These are phyloP conservation scores for Rhamnella rubrinervis DNA, from an alignment of 331 rosid genomes.

Conservation along the genomic window DNA sequence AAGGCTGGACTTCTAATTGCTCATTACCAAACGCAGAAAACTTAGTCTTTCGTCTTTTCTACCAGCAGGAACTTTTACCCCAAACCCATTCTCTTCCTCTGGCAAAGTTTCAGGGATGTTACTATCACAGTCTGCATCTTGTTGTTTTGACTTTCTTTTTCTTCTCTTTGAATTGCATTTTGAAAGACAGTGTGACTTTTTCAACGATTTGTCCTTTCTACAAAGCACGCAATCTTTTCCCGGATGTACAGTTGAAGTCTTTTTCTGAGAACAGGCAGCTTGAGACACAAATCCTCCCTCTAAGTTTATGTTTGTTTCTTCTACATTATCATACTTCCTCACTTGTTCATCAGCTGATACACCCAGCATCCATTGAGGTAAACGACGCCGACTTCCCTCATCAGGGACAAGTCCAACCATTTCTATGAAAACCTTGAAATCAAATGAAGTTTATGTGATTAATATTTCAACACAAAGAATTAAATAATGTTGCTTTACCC, in stretches of 20 bases:
- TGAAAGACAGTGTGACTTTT: constrained; percentile 25
- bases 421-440: not conserved
- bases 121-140: constrained; percentile 24
- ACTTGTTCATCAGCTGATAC: constrained; percentile 32
- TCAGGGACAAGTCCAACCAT: constrained; percentile 33
- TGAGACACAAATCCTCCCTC: constrained; percentile 24
- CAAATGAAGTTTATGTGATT: not conserved
- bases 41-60: constrained; percentile 26
- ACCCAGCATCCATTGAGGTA: constrained; percentile 79
- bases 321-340: constrained; percentile 33
- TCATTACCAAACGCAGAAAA: constrained; percentile 20
- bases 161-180: constrained; percentile 38
- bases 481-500: no score
- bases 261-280: constrained; percentile 14
- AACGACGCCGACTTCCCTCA: constrained; percentile 56
- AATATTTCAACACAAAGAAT: not conserved
- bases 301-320: constrained; percentile 21
- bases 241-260: constrained; percentile 10
- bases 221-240: constrained; percentile 19
- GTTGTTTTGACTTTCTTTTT: constrained; percentile 24
- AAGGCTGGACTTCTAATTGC: constrained; percentile 33
- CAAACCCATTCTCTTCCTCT: constrained; percentile 26
- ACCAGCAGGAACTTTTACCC: constrained; percentile 29
- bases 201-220: constrained; percentile 31
- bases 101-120: constrained; percentile 19